Percentiles rank a stretch among this genome's conserved stretches.
These are phyloP conservation scores for Cercophora samala DNA, from an alignment of 495 filamentous ascomycete genomes.

Conservation along the genomic window DNA sequence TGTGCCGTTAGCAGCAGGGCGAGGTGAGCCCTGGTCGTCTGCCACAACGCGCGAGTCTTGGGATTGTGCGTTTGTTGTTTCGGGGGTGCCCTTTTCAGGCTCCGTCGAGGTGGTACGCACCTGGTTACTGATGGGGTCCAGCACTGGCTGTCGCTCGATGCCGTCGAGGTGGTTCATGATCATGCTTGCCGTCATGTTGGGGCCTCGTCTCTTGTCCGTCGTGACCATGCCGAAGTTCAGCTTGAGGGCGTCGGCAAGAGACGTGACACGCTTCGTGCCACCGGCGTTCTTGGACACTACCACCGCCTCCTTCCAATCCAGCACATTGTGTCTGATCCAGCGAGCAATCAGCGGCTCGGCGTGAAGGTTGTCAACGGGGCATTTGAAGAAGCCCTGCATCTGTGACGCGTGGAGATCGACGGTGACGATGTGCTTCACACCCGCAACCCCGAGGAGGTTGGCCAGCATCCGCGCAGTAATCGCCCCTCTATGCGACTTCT, in stretches of 20 bases:
- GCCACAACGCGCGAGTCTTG: constrained; percentile 27
- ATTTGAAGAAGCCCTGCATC: constrained; percentile 99
- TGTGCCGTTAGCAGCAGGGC: constrained; percentile 31
- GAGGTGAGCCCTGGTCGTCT: constrained; percentile 43
- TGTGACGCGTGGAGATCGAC: constrained; percentile 95
- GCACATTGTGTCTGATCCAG: constrained; percentile 88
- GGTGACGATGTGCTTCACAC: constrained; percentile 95
- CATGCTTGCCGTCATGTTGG: constrained; percentile 67
- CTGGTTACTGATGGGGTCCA: constrained; percentile 31
- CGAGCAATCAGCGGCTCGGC: constrained; percentile 94
- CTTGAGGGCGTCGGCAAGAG: constrained; percentile 90
- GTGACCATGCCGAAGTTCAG: constrained; percentile 97
- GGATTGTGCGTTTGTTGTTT: constrained; percentile 19
- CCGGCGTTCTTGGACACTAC: constrained; percentile 98
- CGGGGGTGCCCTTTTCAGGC: constrained; percentile 26
- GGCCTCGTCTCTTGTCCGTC: constrained; percentile 74
- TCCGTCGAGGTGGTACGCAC: constrained; percentile 33
- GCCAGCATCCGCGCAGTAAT: constrained; percentile 97
- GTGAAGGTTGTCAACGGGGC: constrained; percentile 95
- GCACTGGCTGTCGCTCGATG: constrained; percentile 35
- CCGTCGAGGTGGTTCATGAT: constrained; percentile 53
- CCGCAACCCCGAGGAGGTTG: constrained; percentile 87
- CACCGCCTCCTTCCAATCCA: constrained; percentile 84
- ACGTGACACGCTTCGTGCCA: constrained; percentile 95
- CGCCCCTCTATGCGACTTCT: constrained; percentile 93